Evolutionary conservation across 1,284 basidiomycete species (phyloP).

Genomic region (Wallemia mellicola): DNA sequence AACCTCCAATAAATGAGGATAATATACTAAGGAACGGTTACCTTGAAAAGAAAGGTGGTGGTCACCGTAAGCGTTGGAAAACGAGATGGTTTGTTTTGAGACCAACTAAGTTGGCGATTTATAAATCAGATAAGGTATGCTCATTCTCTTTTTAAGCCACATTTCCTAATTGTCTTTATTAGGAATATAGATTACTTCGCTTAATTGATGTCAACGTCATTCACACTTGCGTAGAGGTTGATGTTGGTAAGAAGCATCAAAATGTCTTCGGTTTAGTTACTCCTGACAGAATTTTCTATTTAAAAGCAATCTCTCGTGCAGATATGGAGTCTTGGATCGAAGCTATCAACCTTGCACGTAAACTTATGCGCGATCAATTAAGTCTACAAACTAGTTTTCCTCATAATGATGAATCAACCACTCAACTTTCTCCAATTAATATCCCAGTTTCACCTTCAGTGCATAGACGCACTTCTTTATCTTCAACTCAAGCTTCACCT

Average conservation of each 20-base stretch:
- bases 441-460: neutral
- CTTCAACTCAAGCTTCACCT: neutral
- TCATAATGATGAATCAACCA: neutral
- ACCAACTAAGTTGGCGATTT: constrained; percentile 72
- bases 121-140: constrained; percentile 48
- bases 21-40: neutral
- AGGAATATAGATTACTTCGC: constrained; percentile 67
- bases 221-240: constrained; percentile 62
- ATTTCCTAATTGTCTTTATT: neutral
- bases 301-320: constrained; percentile 37
- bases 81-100: constrained; percentile 94
- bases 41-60: constrained; percentile 1
- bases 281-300: constrained; percentile 68
- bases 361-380: neutral
- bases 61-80: constrained; percentile 54
- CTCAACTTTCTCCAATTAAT: neutral
- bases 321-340: constrained; percentile 63
- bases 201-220: constrained; percentile 67
- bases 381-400: neutral
- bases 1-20: neutral
- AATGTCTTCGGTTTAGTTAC: constrained; percentile 83
- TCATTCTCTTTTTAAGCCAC: constrained; percentile 12
- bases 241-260: constrained; percentile 51
- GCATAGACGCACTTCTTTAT: neutral
- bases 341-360: constrained; percentile 43